A percentile compares a stretch with the other conserved stretches of the same genome.
These are phyloP conservation scores for Fusarium metavorans DNA, from an alignment of 2,329 filamentous ascomycete species.

Conservation along the genomic window DNA sequence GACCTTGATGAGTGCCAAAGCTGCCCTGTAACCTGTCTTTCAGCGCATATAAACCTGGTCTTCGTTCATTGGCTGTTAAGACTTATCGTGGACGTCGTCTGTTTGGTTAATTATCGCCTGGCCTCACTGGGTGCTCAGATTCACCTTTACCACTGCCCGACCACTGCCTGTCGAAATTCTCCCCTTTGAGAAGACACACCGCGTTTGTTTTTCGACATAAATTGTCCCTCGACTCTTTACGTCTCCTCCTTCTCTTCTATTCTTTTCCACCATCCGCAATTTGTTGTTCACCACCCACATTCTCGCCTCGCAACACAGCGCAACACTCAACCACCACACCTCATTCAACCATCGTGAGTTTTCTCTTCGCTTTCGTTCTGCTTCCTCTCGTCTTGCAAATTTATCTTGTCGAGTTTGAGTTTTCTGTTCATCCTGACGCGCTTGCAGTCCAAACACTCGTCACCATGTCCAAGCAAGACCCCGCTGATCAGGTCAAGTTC, in stretches of 20 bases:
- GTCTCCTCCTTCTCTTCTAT: not conserved
- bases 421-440: conserved; percentile 1
- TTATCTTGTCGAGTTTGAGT: not conserved
- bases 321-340: conserved; percentile 8
- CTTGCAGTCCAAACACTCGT: conserved; percentile 30
- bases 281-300: not conserved
- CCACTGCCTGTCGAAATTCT: not conserved
- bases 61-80: not conserved
- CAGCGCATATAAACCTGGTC: not conserved
- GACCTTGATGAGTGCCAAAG: not conserved
- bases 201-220: not conserved
- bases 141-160: not conserved
- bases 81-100: not conserved
- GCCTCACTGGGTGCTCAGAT: conserved; percentile 13
- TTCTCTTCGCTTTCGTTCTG: not conserved
- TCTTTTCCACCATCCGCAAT: not conserved
- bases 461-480: conserved; percentile 64
- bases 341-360: conserved; percentile 7
- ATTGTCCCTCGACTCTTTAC: not conserved
- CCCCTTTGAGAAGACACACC: not conserved
- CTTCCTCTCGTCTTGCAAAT: not conserved
- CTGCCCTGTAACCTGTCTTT: not conserved
- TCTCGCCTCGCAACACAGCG: not conserved
- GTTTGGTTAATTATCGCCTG: conserved; percentile 8
- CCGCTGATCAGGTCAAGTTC: conserved; percentile 72